Conservation (phyloP, 1,284 basidiomycete genomes). For the Cryptococcus depauperatus region DNA sequence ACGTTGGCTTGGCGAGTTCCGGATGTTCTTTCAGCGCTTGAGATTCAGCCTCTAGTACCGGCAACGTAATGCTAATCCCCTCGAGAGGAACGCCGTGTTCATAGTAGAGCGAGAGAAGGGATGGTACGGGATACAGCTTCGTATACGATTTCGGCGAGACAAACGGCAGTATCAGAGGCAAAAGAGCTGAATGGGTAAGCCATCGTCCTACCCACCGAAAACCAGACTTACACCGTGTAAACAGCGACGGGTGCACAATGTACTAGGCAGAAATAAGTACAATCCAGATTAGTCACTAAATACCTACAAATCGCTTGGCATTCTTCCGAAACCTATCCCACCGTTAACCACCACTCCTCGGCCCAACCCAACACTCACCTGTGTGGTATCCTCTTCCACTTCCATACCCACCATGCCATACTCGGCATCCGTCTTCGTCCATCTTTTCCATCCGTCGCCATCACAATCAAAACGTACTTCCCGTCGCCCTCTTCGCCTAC, state of each 20-base stretch:
- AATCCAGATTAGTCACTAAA: neutral
- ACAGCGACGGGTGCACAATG: slow-evolving; percentile 33
- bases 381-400: slow-evolving; percentile 26
- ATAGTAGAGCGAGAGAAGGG: slow-evolving; percentile 21
- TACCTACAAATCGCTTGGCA: slow-evolving; percentile 31
- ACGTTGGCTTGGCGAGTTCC: slow-evolving; percentile 12
- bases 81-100: slow-evolving; percentile 21
- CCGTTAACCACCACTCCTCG: neutral
- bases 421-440: slow-evolving; percentile 22
- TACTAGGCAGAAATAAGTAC: slow-evolving; percentile 19
- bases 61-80: slow-evolving; percentile 24
- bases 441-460: slow-evolving; percentile 26
- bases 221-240: slow-evolving; percentile 27
- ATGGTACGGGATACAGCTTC: slow-evolving; percentile 31
- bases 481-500: slow-evolving; percentile 32
- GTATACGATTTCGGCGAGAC: slow-evolving; percentile 36
- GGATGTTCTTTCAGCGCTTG: slow-evolving; percentile 18
- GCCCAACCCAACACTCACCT: slow-evolving; percentile 24
- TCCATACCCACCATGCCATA: slow-evolving; percentile 34
- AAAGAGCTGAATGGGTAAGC: slow-evolving; percentile 15
- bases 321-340: slow-evolving; percentile 34
- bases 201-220: neutral
- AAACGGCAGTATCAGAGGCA: slow-evolving; percentile 32
- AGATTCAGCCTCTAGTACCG: slow-evolving; percentile 28
- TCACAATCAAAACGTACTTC: slow-evolving; percentile 32